Conservation (phyloP, 2,329 filamentous ascomycete species). For the Penicillium sp. region DNA sequence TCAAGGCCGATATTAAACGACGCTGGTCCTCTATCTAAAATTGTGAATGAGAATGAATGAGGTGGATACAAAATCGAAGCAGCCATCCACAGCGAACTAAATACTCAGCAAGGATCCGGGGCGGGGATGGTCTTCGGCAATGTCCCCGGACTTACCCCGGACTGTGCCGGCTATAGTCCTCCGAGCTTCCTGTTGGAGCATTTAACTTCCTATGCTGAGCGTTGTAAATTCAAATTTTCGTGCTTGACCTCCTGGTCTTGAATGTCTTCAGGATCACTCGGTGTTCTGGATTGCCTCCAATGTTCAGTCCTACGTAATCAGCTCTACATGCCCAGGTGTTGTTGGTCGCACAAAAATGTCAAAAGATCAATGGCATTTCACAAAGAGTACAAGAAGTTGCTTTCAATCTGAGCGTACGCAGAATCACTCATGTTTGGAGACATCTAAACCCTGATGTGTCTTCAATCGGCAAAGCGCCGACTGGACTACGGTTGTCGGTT, state of each 20-base stretch:
- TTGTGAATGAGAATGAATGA: neutral
- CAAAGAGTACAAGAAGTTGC: neutral
- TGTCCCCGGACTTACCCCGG: constrained; percentile 24
- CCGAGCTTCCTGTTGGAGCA: neutral
- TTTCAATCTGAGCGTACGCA: neutral
- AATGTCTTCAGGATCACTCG: neutral
- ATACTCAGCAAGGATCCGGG: constrained; percentile 19
- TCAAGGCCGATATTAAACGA: neutral
- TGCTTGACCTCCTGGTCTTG: neutral
- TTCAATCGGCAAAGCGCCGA: constrained; percentile 14
- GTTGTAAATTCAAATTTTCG: neutral
- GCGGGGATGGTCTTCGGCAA: constrained; percentile 12
- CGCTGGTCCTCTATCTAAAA: neutral
- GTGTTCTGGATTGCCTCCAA: neutral
- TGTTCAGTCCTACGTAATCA: neutral
- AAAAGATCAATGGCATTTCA: neutral
- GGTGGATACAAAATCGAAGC: neutral
- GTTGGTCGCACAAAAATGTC: neutral
- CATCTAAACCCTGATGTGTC: neutral
- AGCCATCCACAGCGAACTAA: constrained; percentile 19
- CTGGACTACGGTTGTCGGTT: constrained; percentile 20
- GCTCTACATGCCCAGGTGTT: too few species aligned
- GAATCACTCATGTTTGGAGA: neutral
- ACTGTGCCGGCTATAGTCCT: constrained; percentile 6
- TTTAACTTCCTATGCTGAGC: neutral